Evolutionary conservation across 2,329 filamentous ascomycete genomes (phyloP), one percentile per base, ranked within the genome.

Genomic region (Aspergillus fructus): DNA sequence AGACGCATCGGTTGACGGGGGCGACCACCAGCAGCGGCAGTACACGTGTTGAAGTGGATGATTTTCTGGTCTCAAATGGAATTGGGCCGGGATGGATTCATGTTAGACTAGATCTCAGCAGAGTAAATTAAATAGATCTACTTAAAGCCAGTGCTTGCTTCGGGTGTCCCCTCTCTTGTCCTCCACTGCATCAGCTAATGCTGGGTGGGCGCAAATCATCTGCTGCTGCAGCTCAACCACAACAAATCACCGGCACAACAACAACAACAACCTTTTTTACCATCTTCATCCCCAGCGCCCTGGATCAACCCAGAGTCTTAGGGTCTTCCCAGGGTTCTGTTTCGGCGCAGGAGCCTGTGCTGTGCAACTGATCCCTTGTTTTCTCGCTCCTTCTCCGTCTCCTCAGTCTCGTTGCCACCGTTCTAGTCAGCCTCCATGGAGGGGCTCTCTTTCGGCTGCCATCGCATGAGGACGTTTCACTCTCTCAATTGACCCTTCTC

Each of bases 391-490:
- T 19, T 40, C 59, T 47, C 11, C 13, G 23, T 33, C 47, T 54
- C 43, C 52, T 53, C 57, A 60, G 45, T 41, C 55, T 62, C 30
- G 45, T 50, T 21, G 43, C 41, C 58, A 55, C 62, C 33, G n/a
- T 53, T 34, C 48, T n/a, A 34, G 40, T 40, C 51, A 41, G 46
- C 46, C 56, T 58, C 54, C 54, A 66, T 66, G 64, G 64, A 66
- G 64, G 64, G 64, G 59, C 52, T 54, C 60, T 55, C 55, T 59
- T 54, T 53, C 60, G 59, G 58, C 54, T 59, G 59, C 48, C 43
- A 56, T 60, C 58, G 52, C 49, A 60, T 65, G 59, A 64, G 59
- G 58, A 55, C 54, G 27, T 45, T 59, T 58, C 40, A 48, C 56
- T 65, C 64, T 52, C 59, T 64, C 54, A 30, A 40, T 45, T 39